Base-by-base conservation (phyloP, 148 eudicot species). In the Euryodendron excelsum region DNA sequence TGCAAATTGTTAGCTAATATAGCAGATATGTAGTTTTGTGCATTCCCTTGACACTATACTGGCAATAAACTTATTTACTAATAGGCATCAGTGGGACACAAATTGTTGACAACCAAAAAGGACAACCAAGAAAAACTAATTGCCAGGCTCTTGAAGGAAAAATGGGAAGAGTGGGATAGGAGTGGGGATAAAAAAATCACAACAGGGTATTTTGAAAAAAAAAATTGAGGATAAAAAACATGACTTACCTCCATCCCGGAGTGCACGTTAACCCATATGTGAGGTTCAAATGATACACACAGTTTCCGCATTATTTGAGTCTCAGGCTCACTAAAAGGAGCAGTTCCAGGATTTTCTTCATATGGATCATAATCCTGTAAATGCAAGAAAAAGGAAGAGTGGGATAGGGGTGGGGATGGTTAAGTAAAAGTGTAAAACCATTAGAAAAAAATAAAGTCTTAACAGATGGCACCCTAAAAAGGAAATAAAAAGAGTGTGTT, bases 311-410 rank as follows among this genome's bases (percentile, higher is more conserved):
- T 91, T 37, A 95, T 86, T 80, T 91, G 94, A 74, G 92, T 76
- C 88, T 95, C 99, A 25, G 99, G 99, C 87, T 95, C 99, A 71
- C 99, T 95, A 81, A 93, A 95, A 72, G 99, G 97, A 79, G 87
- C 87, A 82, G 75, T 72, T 79, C 99, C 99, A 59, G 99, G 99
- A 79, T 89, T 91, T 86, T 95, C 98, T 90, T 95, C 99, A 69
- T 87, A 93, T 69, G 99, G 96, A 83, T 95, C 97, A 82, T 91
- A 93, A 81, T 95, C 99, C 99, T 95, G 78, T 74, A 59, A 47
- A 23, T 58, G 37, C 7, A 64, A 37, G 6, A 25, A 47, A 18
- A 70, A 31, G 58, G 25, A n/a, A 21, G 14, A 58, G 59, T 58
- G 37, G 23, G 52, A 28, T 9, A 27, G 27, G 25, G 23, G n/a